Evolutionary conservation across 306 rosid species (phyloP).

Genomic region (Medicago lupulina): DNA sequence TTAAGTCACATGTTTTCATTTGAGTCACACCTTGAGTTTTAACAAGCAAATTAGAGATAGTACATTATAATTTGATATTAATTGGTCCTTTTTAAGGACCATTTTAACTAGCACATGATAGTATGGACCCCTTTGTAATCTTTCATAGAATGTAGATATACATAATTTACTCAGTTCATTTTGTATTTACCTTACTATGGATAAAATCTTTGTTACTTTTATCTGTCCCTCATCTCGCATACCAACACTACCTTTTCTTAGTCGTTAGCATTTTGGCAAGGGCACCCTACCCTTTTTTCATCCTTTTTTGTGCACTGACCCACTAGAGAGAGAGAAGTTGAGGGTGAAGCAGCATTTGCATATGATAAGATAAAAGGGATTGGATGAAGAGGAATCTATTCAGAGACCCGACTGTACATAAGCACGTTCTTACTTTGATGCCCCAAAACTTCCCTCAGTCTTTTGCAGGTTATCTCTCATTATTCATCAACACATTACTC

Average conservation of each 20-base stretch:
- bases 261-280: conserved; percentile 46
- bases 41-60: not conserved
- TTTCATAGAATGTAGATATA: no score
- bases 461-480: conserved; percentile 48
- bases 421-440: conserved; percentile 64
- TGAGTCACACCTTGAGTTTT: not conserved
- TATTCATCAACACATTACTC: conserved; percentile 41
- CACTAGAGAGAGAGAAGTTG: not conserved
- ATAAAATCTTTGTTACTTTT: conserved; percentile 33
- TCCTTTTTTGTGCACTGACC: conserved; percentile 45
- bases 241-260: conserved; percentile 35
- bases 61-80: not conserved
- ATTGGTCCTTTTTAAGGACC: not conserved
- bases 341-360: conserved; percentile 36
- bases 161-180: not conserved
- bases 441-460: conserved; percentile 51
- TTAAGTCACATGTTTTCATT: not conserved
- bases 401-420: conserved; percentile 54
- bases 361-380: conserved; percentile 50
- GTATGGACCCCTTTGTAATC: no score
- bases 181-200: not conserved
- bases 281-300: conserved; percentile 27
- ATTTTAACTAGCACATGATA: not conserved
- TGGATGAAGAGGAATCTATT: conserved; percentile 67
- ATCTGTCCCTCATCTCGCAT: conserved; percentile 5